Percentiles rank a stretch among this genome's conserved stretches.
phyloP scores from a whole-genome alignment of 2,329 filamentous ascomycete species.

The Nigrospora sphaerica region DNA sequence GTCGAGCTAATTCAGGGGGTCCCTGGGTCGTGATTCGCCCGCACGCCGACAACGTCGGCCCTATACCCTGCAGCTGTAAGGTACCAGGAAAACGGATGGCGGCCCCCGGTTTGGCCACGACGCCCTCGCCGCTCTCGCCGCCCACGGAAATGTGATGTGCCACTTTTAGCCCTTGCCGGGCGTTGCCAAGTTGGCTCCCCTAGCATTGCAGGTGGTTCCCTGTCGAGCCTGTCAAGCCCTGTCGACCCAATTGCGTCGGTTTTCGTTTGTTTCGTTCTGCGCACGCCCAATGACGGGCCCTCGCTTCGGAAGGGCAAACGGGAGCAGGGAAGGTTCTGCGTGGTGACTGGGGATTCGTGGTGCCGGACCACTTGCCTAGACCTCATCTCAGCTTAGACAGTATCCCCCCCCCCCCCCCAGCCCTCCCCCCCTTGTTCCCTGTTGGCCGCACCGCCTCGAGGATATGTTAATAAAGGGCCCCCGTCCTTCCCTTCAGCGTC shows the following conservation, averaged over 20 bases:
- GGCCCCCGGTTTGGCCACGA: slow-evolving; percentile 1
- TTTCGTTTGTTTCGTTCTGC: background rate
- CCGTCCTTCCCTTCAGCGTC: slow-evolving; percentile 9
- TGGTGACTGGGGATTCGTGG: background rate
- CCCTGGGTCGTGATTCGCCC: no score
- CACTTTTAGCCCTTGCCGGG: background rate
- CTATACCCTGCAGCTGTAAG: slow-evolving; percentile 1
- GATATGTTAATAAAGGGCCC: slow-evolving; percentile 11
- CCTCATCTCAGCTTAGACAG: background rate
- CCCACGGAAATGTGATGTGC: background rate
- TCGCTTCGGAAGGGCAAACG: no score
- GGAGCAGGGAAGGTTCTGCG: no score
- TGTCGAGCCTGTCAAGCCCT: no score
- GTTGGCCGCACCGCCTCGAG: slow-evolving; percentile 5
- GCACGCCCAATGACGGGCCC: no score
- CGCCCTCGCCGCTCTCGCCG: background rate
- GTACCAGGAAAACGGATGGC: background rate
- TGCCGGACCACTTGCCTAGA: background rate
- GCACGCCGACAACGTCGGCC: no score
- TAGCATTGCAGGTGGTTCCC: background rate
- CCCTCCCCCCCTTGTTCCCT: background rate
- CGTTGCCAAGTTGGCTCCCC: background rate
- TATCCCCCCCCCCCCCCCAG: background rate
- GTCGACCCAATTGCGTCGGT: background rate
- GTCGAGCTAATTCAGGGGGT: background rate